Percentiles rank a stretch among this genome's conserved stretches.
Evolutionary conservation across 306 rosid genomes (phyloP).

Genomic region (Malus asiatica): DNA sequence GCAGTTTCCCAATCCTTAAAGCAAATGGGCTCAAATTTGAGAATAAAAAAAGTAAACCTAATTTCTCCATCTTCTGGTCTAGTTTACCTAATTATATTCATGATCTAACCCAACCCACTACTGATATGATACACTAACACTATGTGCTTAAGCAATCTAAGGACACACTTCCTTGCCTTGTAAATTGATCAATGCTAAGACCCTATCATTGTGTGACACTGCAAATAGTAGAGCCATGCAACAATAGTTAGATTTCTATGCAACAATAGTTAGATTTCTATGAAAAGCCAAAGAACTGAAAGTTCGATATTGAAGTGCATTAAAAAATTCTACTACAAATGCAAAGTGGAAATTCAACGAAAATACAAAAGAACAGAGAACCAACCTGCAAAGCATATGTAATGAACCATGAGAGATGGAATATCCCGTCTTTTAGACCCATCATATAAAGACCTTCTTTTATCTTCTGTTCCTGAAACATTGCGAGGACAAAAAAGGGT

Average conservation of each 20-base stretch:
- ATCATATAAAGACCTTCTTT: constrained; percentile 97
- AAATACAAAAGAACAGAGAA: constrained; percentile 2
- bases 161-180: not conserved
- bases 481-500: not conserved
- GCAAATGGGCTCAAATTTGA: not conserved
- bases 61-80: not conserved
- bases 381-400: constrained; percentile 84
- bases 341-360: not conserved
- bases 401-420: constrained; percentile 89
- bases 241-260: not conserved
- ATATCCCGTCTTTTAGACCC: constrained; percentile 88
- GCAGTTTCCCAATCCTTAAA: not conserved
- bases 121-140: not conserved
- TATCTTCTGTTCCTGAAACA: constrained; percentile 86
- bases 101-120: not conserved
- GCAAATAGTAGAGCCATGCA: not conserved
- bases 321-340: not conserved
- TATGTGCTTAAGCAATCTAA: not conserved
- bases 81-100: not conserved
- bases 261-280: not conserved
- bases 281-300: not conserved
- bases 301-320: not conserved
- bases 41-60: not conserved
- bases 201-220: not conserved
- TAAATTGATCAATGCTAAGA: not conserved